Conservation (phyloP, 495 filamentous ascomycete genomes). For the Penicillium herquei region DNA sequence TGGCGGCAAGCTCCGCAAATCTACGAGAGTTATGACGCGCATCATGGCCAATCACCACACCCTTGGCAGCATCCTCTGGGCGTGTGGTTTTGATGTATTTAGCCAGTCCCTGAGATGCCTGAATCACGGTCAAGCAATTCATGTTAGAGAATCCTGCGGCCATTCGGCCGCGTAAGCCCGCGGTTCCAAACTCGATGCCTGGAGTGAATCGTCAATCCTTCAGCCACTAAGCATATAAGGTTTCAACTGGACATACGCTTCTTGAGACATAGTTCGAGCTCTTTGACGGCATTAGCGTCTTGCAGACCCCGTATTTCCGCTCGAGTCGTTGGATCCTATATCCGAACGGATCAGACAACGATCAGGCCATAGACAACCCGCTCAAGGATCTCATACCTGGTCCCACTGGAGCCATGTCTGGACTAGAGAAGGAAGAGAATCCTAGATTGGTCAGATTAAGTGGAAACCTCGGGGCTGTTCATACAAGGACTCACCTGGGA, state of each 20-base stretch:
- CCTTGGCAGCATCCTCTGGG: constrained; percentile 36
- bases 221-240: background rate
- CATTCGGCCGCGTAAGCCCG: constrained; percentile 68
- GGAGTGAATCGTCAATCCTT: background rate
- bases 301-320: constrained; percentile 59
- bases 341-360: constrained; percentile 10
- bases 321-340: constrained; percentile 54
- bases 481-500: constrained; percentile 8
- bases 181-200: constrained; percentile 70
- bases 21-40: constrained; percentile 64
- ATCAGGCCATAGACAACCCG: constrained; percentile 18
- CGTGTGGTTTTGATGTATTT: constrained; percentile 53
- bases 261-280: constrained; percentile 57
- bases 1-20: constrained; percentile 63
- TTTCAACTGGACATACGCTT: constrained; percentile 38
- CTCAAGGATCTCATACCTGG: constrained; percentile 35
- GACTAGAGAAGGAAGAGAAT: constrained; percentile 34
- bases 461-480: background rate
- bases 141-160: constrained; percentile 68
- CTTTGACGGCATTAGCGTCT: constrained; percentile 42
- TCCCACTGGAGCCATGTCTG: constrained; percentile 65
- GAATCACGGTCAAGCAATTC: constrained; percentile 69
- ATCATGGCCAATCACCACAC: constrained; percentile 67
- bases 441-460: constrained; percentile 16
- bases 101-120: constrained; percentile 70